Evolutionary conservation across 2,329 filamentous ascomycete genomes (phyloP), one percentile per base, ranked within the genome.

Genomic region (Botryotinia narcissicola): DNA sequence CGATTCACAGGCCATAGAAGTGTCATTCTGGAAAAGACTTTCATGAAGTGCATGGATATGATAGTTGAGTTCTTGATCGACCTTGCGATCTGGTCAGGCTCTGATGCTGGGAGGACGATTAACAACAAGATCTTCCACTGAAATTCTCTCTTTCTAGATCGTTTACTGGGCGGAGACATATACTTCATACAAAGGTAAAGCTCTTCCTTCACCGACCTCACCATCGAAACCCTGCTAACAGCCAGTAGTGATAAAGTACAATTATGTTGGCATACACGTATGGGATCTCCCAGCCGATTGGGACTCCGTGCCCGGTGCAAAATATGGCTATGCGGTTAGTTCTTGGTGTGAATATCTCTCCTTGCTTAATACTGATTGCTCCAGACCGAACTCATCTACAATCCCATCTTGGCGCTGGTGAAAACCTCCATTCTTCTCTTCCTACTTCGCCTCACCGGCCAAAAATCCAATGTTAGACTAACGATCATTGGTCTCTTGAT

Each of bases 381-480:
- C 20, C 20, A 70, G 67, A 70, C 51, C 14, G 67, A 70, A 70
- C 29, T 70, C 4, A 25, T 70, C 20, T 86, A 86, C 79, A 86
- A 85, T 70, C 84, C 84, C 0, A 83, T 85, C 62, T 76, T 86
- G 3, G 83, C 83, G 6, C 79, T 86, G 16, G 82, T 85, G 73
- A 86, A 86, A 76, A 81, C 82, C 2, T 86, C 84, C 0, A 80
- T 85, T 29, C 80, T 86, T 6, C 75, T 86, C n/a, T 85, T 85
- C 73, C 80, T 85, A n/a, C 80, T 84, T 29, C 83, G 83, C 1
- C 80, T 86, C 1, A 81, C 82, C 67, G 76, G 82, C 54, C 78
- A 83, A 71, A 84, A 83, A 73, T 77, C 69, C 42, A 80, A 75
- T 35, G 78, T 84, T 2, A 78, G 80, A 44, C 75, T 78, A 14